Percentiles rank a stretch among this genome's conserved stretches.
Conservation (phyloP, 2,329 filamentous ascomycete genomes). For the Gliomastix tumulicola region DNA sequence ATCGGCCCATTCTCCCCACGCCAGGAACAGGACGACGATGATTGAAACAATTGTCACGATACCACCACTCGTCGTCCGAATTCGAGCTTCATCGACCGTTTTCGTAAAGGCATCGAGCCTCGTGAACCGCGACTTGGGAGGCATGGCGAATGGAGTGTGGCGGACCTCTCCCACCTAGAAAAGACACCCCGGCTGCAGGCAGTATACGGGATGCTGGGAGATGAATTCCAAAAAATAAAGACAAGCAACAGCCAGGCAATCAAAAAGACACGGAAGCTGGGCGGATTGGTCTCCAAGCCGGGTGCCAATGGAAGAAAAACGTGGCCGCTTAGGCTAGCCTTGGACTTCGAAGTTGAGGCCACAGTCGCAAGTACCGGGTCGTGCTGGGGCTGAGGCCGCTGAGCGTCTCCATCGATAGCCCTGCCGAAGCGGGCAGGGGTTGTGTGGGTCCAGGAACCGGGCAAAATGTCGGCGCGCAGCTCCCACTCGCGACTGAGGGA, state of each 20-base stretch:
- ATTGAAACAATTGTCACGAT: conserved; percentile 90
- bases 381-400: no score
- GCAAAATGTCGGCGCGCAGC: background rate
- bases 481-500: no score
- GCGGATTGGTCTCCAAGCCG: conserved; percentile 1
- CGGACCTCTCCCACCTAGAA: no score
- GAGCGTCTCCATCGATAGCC: no score
- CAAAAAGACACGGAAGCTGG: no score
- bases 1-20: conserved; percentile 94
- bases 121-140: conserved; percentile 87
- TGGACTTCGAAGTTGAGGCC: conserved; percentile 21
- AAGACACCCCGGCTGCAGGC: no score
- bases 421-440: background rate
- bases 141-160: no score
- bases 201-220: no score
- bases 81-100: conserved; percentile 94
- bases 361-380: conserved; percentile 26
- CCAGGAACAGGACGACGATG: conserved; percentile 78
- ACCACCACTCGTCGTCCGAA: conserved; percentile 92
- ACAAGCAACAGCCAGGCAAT: no score
- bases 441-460: background rate
- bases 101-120: conserved; percentile 98
- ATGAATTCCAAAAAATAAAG: no score
- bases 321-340: no score
- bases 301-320: background rate